Conservation (phyloP, 1,139 yeast species). For the Blastobotrys buckinghamii region DNA sequence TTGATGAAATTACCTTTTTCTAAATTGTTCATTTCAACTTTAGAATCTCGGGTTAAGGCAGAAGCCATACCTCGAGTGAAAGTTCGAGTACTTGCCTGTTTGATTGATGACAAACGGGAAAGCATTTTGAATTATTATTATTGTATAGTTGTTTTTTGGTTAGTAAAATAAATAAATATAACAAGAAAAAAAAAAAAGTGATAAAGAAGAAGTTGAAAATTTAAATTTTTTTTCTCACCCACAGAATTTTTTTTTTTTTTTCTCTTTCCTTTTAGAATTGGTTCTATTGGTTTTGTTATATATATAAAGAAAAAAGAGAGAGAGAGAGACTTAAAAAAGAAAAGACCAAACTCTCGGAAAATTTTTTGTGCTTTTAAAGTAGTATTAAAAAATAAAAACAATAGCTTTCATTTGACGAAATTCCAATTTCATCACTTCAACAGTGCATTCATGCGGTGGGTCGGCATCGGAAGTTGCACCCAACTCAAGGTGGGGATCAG, state of each 20-base stretch:
- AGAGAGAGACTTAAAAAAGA: conserved; percentile 5
- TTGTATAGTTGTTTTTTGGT: not conserved
- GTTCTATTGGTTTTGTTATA: not conserved
- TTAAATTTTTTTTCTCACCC: not conserved
- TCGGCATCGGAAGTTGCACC: not conserved
- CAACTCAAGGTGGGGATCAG: not conserved
- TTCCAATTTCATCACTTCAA: not conserved
- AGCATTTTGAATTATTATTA: conserved; percentile 12
- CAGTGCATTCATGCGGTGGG: not conserved
- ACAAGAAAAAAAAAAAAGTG: not conserved
- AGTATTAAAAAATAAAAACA: not conserved
- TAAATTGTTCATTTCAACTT: conserved; percentile 86
- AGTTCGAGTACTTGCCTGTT: conserved; percentile 9
- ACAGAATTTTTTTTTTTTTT: no score
- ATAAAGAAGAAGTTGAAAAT: not conserved
- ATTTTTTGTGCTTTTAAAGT: no score
- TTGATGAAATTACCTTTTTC: conserved; percentile 70
- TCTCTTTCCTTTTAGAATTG: not conserved
- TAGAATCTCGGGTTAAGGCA: conserved; percentile 78
- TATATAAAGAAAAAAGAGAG: conserved; percentile 1
- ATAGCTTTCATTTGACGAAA: not conserved
- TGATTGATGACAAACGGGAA: conserved; percentile 18
- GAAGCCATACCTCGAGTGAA: conserved; percentile 33
- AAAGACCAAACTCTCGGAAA: not conserved
- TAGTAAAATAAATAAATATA: conserved; percentile 1